Base-by-base conservation (phyloP, 2,329 filamentous ascomycete species). In the Elsinoe australis region DNA sequence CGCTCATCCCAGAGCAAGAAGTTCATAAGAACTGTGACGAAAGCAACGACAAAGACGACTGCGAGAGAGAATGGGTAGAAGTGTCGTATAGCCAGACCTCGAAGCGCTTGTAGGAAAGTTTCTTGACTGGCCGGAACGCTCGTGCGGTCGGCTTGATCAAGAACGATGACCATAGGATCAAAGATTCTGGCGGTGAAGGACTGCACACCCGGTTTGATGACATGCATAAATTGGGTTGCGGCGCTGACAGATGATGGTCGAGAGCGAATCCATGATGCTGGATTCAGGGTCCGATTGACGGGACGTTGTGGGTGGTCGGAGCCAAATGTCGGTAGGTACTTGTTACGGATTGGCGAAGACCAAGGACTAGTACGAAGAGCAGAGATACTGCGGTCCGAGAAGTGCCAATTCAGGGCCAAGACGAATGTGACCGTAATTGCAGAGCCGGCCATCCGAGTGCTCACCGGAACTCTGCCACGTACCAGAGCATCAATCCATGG, bases 101-200 rank as follows among this genome's bases (percentile, higher is more conserved):
- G 64, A 12, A 73, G 50, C 2, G 75, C 74, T 1, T 78, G 74
- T 4, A 78, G 60, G 49, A 82, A 70, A 5, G 71, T 69, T 1
- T 71, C 69, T 29, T 71, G 68, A 7, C 64, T 63, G 3, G 67
- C 69, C 15, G 73, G 71, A 31, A 60, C 61, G 10, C 76, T 76
- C 51, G 74, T 79, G 14, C 85, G 77, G 58, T 85, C 75, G 2
- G 85, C 79, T 7, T 78, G 79, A 52, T 80, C 79, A 7, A 83
- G 65, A 3, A 89, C 82, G 52, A 89, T 82, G 2, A 87, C 74
- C 3, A 87, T 66, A 1, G 85, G 85, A 32, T 88, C 80, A 58
- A 84, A 86, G 1, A 89, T 82, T 35, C 76, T 75, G 17, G 85
- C 84, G 14, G 86, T 71, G 60, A 87, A 86, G 61, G 79, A 84